These are phyloP conservation scores for Thamnidium elegans DNA, from an alignment of 192 early-diverging fungal genomes.

Conservation along the genomic window DNA sequence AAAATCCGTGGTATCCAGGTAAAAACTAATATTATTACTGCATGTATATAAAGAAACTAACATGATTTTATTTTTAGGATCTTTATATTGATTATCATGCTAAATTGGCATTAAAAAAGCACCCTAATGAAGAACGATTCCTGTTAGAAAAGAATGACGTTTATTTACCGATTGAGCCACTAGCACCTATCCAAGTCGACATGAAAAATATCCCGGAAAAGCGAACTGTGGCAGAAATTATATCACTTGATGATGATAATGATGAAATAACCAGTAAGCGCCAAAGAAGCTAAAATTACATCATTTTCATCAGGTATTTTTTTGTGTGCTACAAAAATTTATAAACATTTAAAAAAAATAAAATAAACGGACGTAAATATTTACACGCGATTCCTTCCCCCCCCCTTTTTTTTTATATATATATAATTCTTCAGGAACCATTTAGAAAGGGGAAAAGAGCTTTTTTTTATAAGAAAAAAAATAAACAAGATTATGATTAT, in stretches of 20 bases:
- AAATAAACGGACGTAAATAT: too few relatives aligned
- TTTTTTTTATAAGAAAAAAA: too few relatives aligned
- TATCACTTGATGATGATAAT: not conserved
- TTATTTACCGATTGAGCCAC: not conserved
- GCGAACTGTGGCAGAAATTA: not conserved
- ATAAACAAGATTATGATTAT: too few relatives aligned
- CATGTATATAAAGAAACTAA: not conserved
- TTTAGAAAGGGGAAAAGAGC: too few relatives aligned
- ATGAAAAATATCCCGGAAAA: not conserved
- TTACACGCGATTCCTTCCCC: too few relatives aligned
- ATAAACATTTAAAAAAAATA: too few relatives aligned
- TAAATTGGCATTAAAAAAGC: slow-evolving; percentile 9
- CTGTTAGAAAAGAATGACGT: not conserved
- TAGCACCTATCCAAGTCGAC: not conserved
- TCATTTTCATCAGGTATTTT: too few relatives aligned
- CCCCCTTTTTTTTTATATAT: too few relatives aligned
- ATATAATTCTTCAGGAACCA: too few relatives aligned
- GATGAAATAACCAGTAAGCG: too few relatives aligned
- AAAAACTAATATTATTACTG: not conserved
- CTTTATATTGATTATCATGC: slow-evolving; percentile 16
- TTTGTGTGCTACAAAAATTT: too few relatives aligned
- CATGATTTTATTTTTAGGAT: slow-evolving; percentile 8
- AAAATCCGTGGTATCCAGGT: slow-evolving; percentile 19
- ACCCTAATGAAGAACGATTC: slow-evolving; percentile 6
- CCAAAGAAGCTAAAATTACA: too few relatives aligned